These are phyloP conservation scores for Cytospora schulzeri DNA, from an alignment of 2,329 filamentous ascomycete species.

Conservation along the genomic window DNA sequence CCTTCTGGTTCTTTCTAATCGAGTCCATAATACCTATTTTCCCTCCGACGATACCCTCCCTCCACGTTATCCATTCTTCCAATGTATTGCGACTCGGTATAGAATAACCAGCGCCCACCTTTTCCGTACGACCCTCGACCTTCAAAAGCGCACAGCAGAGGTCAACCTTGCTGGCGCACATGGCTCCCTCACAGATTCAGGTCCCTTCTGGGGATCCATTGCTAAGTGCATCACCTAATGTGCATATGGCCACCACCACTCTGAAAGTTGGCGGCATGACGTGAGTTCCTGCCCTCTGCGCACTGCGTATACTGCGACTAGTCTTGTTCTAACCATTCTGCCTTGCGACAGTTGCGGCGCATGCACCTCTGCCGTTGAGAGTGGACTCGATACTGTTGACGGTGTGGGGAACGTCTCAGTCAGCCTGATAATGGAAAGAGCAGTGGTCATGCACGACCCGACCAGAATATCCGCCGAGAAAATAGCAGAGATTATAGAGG, in stretches of 20 bases:
- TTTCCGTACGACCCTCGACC: neutral
- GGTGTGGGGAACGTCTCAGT: conserved; percentile 88
- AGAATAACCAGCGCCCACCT: conserved; percentile 5
- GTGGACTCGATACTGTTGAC: conserved; percentile 79
- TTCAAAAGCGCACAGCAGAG: neutral
- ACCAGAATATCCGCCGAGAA: conserved; percentile 71
- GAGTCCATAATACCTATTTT: conserved; percentile 14
- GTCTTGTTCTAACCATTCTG: conserved; percentile 35
- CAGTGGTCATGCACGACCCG: conserved; percentile 90
- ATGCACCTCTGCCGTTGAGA: conserved; percentile 93
- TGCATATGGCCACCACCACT: conserved; percentile 85
- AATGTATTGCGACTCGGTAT: conserved; percentile 20
- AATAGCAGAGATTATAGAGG: conserved; percentile 84
- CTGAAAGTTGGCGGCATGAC: conserved; percentile 88
- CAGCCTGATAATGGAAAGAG: conserved; percentile 91
- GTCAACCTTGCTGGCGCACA: conserved; percentile 32
- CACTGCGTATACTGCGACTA: neutral
- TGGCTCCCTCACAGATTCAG: conserved; percentile 55
- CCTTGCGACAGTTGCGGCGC: conserved; percentile 73
- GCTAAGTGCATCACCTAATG: conserved; percentile 44
- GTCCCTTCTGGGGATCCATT: conserved; percentile 47
- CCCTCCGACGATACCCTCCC: conserved; percentile 9
- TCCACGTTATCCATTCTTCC: conserved; percentile 1
- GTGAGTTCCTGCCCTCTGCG: conserved; percentile 46
- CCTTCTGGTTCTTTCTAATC: conserved; percentile 20